A percentile compares a stretch with the other conserved stretches of the same genome.
Conservation (phyloP, 495 filamentous ascomycete genomes). For the Penicillium steckii region DNA sequence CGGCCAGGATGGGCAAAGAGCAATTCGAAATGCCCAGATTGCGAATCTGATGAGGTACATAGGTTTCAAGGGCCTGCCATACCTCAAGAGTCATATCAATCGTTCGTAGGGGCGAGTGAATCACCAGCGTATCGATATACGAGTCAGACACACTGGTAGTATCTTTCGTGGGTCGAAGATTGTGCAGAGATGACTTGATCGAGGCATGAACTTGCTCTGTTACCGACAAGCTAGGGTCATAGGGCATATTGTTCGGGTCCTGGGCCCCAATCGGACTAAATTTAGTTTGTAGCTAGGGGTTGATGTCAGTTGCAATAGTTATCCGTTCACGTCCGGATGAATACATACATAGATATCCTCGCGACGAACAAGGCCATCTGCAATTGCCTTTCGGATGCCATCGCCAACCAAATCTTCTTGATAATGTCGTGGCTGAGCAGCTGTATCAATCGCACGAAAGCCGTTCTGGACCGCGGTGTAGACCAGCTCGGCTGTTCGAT, state of each 20-base stretch:
- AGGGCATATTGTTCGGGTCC: conserved; percentile 59
- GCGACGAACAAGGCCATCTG: conserved; percentile 55
- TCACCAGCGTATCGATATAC: conserved; percentile 71
- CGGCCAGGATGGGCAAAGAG: conserved; percentile 49
- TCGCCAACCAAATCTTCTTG: conserved; percentile 68
- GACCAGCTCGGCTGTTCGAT: conserved; percentile 63
- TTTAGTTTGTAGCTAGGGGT: conserved; percentile 73
- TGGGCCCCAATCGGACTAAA: conserved; percentile 65
- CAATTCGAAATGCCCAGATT: conserved; percentile 75
- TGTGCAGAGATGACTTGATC: conserved; percentile 64
- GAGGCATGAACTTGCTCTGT: conserved; percentile 64
- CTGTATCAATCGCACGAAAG: conserved; percentile 76
- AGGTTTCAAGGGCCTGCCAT: conserved; percentile 61
- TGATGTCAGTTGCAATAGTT: neutral
- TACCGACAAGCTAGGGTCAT: conserved; percentile 49
- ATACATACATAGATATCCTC: conserved; percentile 63
- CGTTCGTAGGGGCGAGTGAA: conserved; percentile 67
- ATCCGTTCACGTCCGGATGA: neutral
- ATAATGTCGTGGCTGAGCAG: conserved; percentile 78
- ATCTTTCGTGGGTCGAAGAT: conserved; percentile 46
- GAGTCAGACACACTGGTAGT: conserved; percentile 35
- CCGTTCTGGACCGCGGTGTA: conserved; percentile 66
- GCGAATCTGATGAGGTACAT: conserved; percentile 62
- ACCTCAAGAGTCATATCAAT: conserved; percentile 59
- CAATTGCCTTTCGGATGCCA: conserved; percentile 58